Evolutionary conservation across 2,329 filamentous ascomycete species (phyloP).

Genomic region (Curvularia lunata): DNA sequence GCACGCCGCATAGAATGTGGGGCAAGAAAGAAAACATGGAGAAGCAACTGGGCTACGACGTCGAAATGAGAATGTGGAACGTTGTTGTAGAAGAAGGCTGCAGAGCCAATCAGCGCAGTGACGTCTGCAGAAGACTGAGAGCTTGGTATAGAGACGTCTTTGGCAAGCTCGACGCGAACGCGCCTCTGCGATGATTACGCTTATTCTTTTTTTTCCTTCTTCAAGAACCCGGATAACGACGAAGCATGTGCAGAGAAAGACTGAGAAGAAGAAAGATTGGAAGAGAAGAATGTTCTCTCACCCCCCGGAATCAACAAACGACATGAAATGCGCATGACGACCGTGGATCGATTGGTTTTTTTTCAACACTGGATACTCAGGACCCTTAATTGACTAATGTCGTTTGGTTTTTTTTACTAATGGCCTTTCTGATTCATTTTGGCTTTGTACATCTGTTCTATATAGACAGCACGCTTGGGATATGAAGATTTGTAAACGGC

Average conservation of each 20-base stretch:
- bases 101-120: slow-evolving; percentile 15
- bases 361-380: too few species aligned
- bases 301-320: neutral
- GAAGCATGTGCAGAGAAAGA: too few species aligned
- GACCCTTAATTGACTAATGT: neutral
- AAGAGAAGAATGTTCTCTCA: too few species aligned
- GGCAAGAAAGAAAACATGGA: slow-evolving; percentile 17
- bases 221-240: too few species aligned
- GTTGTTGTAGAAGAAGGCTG: slow-evolving; percentile 31
- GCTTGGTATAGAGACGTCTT: slow-evolving; percentile 27
- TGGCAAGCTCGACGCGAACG: slow-evolving; percentile 8
- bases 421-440: neutral
- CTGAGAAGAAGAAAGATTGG: too few species aligned
- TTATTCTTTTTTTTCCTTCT: neutral
- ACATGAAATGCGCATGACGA: neutral
- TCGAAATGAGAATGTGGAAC: slow-evolving; percentile 36
- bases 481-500: too few species aligned
- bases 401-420: neutral
- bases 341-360: too few species aligned
- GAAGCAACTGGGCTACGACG: slow-evolving; percentile 30
- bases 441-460: neutral
- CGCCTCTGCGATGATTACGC: neutral
- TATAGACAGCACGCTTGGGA: too few species aligned
- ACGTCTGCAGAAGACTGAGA: slow-evolving; percentile 20
- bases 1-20: slow-evolving; percentile 30